Conservation (phyloP, 1,284 basidiomycete genomes). For the Phaffia rhodozyma region DNA sequence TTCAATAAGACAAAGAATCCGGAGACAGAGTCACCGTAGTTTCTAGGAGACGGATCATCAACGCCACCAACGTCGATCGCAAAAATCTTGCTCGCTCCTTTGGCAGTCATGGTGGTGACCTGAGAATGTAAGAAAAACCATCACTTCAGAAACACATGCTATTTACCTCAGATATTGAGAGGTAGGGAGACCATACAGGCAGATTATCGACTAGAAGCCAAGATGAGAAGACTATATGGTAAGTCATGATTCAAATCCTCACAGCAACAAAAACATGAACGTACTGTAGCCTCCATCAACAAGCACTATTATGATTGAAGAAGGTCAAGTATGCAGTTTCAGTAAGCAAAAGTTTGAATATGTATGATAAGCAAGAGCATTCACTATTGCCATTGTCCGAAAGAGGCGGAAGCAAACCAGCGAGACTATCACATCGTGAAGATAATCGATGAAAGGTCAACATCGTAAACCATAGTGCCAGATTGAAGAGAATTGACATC, state of each 20-base stretch:
- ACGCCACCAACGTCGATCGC: constrained; percentile 91
- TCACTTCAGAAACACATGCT: background rate
- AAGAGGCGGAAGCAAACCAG: constrained; percentile 85
- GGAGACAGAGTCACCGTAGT: constrained; percentile 89
- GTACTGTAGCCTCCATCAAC: constrained; percentile 86
- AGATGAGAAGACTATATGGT: background rate
- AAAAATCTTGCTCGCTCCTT: constrained; percentile 86
- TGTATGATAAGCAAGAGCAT: constrained; percentile 26
- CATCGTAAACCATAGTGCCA: background rate
- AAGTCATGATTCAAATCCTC: background rate
- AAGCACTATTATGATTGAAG: constrained; percentile 41
- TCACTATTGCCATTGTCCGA: constrained; percentile 77
- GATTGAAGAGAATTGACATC: background rate
- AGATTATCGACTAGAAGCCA: constrained; percentile 65
- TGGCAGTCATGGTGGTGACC: constrained; percentile 81
- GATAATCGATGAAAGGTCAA: background rate
- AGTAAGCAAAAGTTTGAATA: constrained; percentile 25
- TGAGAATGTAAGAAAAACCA: constrained; percentile 29
- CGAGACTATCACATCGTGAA: constrained; percentile 40
- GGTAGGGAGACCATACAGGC: constrained; percentile 45
- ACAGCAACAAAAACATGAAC: constrained; percentile 26
- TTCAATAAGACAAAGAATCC: constrained; percentile 95
- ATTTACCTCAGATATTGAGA: background rate
- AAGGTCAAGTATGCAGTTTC: background rate
- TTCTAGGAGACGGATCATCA: constrained; percentile 88